Evolutionary conservation across 305 asterid species (phyloP).

Genomic region (Petunia hybrid): DNA sequence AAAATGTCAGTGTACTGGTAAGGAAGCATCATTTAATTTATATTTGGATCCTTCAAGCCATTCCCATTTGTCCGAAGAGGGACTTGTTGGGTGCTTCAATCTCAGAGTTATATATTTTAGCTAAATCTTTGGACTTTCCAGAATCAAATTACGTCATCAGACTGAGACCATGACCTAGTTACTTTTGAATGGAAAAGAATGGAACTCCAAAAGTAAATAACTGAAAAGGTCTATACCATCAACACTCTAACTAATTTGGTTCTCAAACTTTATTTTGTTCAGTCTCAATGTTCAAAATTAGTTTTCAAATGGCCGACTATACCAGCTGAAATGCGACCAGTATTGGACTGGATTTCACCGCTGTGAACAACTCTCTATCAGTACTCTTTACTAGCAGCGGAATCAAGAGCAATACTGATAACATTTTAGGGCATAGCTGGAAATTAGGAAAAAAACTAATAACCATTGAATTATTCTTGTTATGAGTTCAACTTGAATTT

Average conservation of each 20-base stretch:
- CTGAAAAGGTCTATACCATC: background rate
- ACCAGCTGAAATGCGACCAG: constrained; percentile 4
- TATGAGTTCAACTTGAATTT: constrained; percentile 4
- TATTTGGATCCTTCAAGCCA: background rate
- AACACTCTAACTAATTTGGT: background rate
- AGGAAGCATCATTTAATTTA: constrained; percentile 9
- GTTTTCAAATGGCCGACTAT: background rate
- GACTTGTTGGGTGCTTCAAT: background rate
- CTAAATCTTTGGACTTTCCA: background rate
- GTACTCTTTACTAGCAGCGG: background rate
- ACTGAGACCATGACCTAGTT: background rate
- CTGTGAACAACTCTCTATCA: background rate
- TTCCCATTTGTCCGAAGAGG: background rate
- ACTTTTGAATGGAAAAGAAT: background rate
- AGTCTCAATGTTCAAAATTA: background rate
- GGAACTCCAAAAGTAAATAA: constrained; percentile 2
- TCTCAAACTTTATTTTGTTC: background rate
- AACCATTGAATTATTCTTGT: background rate
- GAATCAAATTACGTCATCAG: background rate
- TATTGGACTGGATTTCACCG: background rate
- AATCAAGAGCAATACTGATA: background rate
- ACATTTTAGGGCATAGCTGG: background rate
- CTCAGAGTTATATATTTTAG: background rate
- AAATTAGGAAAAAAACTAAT: constrained; percentile 4
- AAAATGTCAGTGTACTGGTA: constrained; percentile 3